Base-by-base conservation (phyloP, 805 yeast species). In the Citeromyces matritensis region DNA sequence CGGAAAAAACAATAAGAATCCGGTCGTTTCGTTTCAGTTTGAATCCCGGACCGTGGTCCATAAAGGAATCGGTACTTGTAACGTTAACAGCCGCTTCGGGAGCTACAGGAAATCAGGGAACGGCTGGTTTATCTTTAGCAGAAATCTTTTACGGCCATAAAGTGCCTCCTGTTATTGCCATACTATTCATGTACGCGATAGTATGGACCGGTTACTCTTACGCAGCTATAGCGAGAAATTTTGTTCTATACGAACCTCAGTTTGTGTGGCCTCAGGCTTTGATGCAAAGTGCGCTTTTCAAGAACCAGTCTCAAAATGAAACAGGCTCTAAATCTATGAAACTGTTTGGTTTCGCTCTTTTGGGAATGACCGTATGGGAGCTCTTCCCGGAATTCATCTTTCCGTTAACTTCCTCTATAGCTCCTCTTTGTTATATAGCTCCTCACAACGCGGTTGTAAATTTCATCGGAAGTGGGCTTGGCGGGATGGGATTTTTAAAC, bases 31-130 rank as follows among this genome's bases (percentile, higher is more conserved):
- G 38, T 21, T 56, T 64, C 38, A 50, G 51, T 33, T 40, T 63
- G 31, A 67, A 68, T 35, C 74, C 75, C 0, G 67, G 71, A 2
- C 73, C 74, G 0, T 68, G 73, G 73, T 49, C 69, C 4, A 58
- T 68, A 27, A 66, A 67, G 35, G 74, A 68, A 40, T 58, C 72
- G 6, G 63, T 68, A 23, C 35, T 74, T 52, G 57, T 69, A 24
- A 62, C 71, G 6, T 51, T 65, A 21, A 60, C 72, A 2, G 72
- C 72, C 3, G 65, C 64, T 17, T 57, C 65, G 24, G 63, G 71
- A 12, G 63, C 78, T 36, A 59, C 72, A 1, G 71, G 71, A 1
- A 65, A 63, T 36, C 51, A 58, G 40, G 73, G 67, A 10, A 65
- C 70, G 1, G 53, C 53, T 15, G 63, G 67, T 0, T 41, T 66